Evolutionary conservation across 495 filamentous ascomycete genomes (phyloP).

Genomic region (Neurospora discreta): DNA sequence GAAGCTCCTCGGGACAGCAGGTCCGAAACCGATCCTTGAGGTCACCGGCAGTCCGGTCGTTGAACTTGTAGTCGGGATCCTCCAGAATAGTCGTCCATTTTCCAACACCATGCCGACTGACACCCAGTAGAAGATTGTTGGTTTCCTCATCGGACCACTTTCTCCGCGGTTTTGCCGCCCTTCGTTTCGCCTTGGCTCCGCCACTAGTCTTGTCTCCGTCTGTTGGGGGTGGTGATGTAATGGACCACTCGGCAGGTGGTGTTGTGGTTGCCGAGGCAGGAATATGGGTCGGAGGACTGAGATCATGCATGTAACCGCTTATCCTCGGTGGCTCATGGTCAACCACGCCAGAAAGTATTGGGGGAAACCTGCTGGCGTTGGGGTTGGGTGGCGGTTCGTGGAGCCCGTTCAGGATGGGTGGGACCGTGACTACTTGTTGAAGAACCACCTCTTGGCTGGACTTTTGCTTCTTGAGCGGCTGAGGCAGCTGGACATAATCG

Average conservation of each 20-base stretch:
- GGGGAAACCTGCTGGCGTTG: slow-evolving; percentile 60
- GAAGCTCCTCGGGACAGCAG: slow-evolving; percentile 53
- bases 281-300: slow-evolving; percentile 10
- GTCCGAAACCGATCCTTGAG: slow-evolving; percentile 80
- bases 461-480: slow-evolving; percentile 47
- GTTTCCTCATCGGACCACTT: slow-evolving; percentile 85
- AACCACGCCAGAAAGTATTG: slow-evolving; percentile 48
- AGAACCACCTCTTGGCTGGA: slow-evolving; percentile 31
- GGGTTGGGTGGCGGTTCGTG: slow-evolving; percentile 69
- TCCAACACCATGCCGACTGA: slow-evolving; percentile 71
- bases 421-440: slow-evolving; percentile 13
- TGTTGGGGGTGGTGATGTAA: not conserved
- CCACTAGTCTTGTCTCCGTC: slow-evolving; percentile 15
- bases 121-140: slow-evolving; percentile 60
- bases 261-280: not conserved
- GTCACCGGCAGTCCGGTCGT: slow-evolving; percentile 64
- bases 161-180: slow-evolving; percentile 37
- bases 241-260: not conserved
- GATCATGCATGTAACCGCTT: slow-evolving; percentile 13
- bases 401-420: slow-evolving; percentile 62
- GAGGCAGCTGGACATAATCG: slow-evolving; percentile 44
- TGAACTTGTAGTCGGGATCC: slow-evolving; percentile 62
- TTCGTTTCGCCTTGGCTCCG: slow-evolving; percentile 26
- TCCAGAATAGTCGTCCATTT: slow-evolving; percentile 82
- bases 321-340: slow-evolving; percentile 20